Conservation (phyloP, 2,329 filamentous ascomycete species). For the Cryphonectria japonica region DNA sequence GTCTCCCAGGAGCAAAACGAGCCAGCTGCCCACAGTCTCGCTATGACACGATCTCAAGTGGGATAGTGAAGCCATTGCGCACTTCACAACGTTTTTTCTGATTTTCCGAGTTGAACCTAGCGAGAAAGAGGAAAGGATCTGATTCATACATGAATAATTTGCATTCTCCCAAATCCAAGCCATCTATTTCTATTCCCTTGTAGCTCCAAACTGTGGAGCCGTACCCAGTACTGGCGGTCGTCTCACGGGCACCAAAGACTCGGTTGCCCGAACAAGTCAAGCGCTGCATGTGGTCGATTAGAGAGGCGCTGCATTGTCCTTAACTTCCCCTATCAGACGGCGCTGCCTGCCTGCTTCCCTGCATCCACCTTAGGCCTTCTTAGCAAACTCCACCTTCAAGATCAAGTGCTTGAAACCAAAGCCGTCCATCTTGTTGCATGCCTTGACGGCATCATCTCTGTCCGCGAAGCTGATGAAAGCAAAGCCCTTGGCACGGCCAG, state of each 20-base stretch:
- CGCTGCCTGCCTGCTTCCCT: not conserved
- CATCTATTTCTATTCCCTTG: not conserved
- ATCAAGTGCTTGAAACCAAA: slow-evolving; percentile 89
- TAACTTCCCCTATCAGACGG: not conserved
- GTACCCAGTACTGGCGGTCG: too few species aligned
- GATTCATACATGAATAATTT: not conserved
- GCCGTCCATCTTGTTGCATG: slow-evolving; percentile 97
- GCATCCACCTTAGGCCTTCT: slow-evolving; percentile 59
- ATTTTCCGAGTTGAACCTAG: too few species aligned
- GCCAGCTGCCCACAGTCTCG: not conserved
- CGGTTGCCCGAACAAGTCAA: too few species aligned
- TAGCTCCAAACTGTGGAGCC: not conserved
- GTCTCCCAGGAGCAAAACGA: not conserved
- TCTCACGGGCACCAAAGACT: too few species aligned
- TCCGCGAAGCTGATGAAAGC: slow-evolving; percentile 98
- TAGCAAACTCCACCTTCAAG: slow-evolving; percentile 84
- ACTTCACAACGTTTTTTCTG: not conserved
- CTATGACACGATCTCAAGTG: not conserved
- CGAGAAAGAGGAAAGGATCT: not conserved
- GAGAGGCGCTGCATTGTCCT: not conserved
- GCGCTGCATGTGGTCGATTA: too few species aligned
- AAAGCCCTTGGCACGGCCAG: slow-evolving; percentile 94
- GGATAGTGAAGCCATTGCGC: not conserved
- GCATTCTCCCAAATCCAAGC: not conserved
- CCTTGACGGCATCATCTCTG: slow-evolving; percentile 84